Base-by-base conservation (phyloP, 805 yeast genomes). In the Wickerhamiella sorbophila region DNA sequence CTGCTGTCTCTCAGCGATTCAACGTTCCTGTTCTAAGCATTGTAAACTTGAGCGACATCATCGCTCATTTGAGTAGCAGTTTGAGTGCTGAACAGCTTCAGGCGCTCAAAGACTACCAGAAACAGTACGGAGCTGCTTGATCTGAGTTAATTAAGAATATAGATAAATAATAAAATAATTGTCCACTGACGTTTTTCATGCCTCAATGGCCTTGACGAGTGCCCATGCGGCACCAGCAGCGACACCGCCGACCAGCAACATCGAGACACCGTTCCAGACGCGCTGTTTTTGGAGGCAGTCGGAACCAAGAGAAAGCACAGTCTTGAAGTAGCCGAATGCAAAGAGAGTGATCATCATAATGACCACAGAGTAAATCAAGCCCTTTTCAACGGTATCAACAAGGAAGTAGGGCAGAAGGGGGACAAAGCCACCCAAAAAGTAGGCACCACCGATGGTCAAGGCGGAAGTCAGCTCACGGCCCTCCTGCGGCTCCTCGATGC, bases 181-280 rank as follows among this genome's bases (percentile, higher is more conserved):
- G n/a, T n/a, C n/a, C n/a, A n/a, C n/a, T n/a, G n/a, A 12, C 29
- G 29, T 12, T 24, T 12, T 6, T 24, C 12, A 24, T 12, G 29
- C 6, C 29, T 24, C 38, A 4, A 36, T 26, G 9, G 22, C 31
- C 31, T 24, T 22, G 31, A 88, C 98, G 57, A 87, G 72, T 36
- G 74, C 75, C 94, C 95, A 88, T 9, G 98, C 98, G 19, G 94
- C 82, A 4, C 95, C 94, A 4, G 98, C 97, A 18, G 98, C 97
- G 26, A 81, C 65, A n/a, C 96, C 93, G 32, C 98, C 98, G 39
- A 84, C 87, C n/a, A 79, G 62, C 41, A 85, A 77, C 97, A 91
- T 88, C 63, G 85, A 93, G 16, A 79, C 44, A 35, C 96, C 97
- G 60, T 87, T 95, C 40, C 67, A 63, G 3, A 79, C 63, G 39